Conservation (phyloP, 257 asterid species). For the Jaltomata sinuosa region DNA sequence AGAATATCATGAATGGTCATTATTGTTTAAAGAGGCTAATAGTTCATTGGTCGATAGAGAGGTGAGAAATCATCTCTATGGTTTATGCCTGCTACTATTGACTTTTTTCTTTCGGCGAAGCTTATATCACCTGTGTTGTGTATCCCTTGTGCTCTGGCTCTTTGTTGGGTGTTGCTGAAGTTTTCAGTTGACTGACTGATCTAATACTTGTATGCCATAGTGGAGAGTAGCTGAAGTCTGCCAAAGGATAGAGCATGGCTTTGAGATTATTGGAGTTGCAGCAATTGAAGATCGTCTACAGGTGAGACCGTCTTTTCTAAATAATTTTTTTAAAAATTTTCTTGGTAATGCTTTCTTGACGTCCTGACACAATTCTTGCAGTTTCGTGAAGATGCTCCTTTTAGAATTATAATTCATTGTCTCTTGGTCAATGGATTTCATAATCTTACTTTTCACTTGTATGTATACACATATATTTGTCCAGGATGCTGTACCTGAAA, state of each 20-base stretch:
- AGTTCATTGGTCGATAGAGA: conserved; percentile 91
- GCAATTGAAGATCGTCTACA: conserved; percentile 98
- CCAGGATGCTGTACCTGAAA: conserved; percentile 98
- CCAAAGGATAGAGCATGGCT: conserved; percentile 78
- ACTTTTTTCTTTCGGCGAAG: neutral
- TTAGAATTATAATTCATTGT: neutral
- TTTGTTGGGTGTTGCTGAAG: neutral
- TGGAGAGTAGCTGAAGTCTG: conserved; percentile 99
- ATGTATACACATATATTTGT: conserved; percentile 4
- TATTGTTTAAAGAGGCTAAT: conserved; percentile 89
- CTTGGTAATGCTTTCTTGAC: neutral
- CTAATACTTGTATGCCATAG: conserved; percentile 20
- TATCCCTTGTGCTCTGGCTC: neutral
- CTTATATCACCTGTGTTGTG: neutral
- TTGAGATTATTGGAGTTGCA: conserved; percentile 93
- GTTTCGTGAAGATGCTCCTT: neutral
- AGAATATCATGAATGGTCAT: conserved; percentile 90
- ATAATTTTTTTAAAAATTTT: neutral
- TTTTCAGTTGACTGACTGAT: neutral
- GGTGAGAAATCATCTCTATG: conserved; percentile 27
- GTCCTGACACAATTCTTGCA: conserved; percentile 1
- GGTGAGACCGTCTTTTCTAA: conserved; percentile 30
- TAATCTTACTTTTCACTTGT: conserved; percentile 8
- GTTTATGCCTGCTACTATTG: neutral
- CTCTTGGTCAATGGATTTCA: conserved; percentile 6